Evolutionary conservation across 768 basidiomycete species (phyloP), one percentile per base, ranked within the genome.

Genomic region (Omphalotus guepiniiformis): DNA sequence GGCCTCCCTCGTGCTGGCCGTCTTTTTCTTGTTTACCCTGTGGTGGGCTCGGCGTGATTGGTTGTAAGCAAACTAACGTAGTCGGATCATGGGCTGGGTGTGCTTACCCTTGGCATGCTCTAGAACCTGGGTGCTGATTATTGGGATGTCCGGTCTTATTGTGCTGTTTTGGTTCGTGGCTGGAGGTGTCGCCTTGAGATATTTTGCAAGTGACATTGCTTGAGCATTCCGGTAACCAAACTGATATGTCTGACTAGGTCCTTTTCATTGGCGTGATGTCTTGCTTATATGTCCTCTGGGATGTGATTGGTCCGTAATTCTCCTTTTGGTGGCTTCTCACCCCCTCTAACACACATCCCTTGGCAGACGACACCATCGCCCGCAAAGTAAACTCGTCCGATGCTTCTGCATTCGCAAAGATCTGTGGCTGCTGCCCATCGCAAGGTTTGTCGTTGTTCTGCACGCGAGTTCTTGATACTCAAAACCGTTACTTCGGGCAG

Each of bases 201-300:
- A 78, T 58, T 68, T 92, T 35, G 89, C 91, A 47, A 51, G 78
- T 55, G 26, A n/a, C 23, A 12, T 21, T n/a, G 25, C 27, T 35
- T 23, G 19, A 32, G n/a, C n/a, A 9, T 32, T 9, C n/a, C 30
- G 9, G 30, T n/a, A 32, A 9, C 30, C 30, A 32, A 32, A 32
- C 9, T 32, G 8, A 4, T 36, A 18, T n/a, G 8, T 19, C 29
- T 42, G 7, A 16, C 7, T 44, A 88, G 87, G 71, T 92, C 9
- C 63, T 93, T 21, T 93, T 93, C 61, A 79, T 93, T 27, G 90
- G 90, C 15, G 79, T 81, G 52, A 93, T 93, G 90, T 88, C 85
- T 6, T 88, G 86, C 63, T 69, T 93, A 70, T 93, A 93, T 55
- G 84, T 81, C 42, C 72, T 91, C 1, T 94, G 89, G 87, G 93